phyloP scores from a whole-genome alignment of 2,329 filamentous ascomycete genomes.

The Talaromyces atroroseus region DNA sequence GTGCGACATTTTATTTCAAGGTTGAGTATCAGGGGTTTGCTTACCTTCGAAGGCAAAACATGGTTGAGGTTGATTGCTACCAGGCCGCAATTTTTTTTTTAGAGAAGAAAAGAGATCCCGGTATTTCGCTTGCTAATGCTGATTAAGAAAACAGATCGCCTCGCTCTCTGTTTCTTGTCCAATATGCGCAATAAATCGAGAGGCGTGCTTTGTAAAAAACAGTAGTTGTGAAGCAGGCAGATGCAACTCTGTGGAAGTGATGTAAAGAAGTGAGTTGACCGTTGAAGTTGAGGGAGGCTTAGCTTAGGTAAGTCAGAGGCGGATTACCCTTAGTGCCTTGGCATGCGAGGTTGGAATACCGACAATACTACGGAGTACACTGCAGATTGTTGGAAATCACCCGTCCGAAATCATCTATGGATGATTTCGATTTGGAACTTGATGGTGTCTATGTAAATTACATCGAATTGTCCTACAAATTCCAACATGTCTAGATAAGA shows the following conservation, averaged over 20 bases:
- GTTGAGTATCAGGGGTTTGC: not conserved
- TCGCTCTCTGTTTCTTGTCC: not conserved
- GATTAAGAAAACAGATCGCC: not conserved
- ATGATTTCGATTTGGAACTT: not conserved
- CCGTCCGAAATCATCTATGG: not conserved
- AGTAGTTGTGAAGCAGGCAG: not conserved
- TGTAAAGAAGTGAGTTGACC: not conserved
- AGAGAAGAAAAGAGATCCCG: not conserved
- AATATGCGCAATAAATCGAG: not conserved
- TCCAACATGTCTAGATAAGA: not conserved
- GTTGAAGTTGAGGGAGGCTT: not conserved
- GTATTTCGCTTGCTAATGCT: not conserved
- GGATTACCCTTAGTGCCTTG: not conserved
- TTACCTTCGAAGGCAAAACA: constrained; percentile 65
- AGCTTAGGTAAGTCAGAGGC: not conserved
- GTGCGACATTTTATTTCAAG: not conserved
- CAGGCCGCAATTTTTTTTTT: not conserved
- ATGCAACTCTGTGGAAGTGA: not conserved
- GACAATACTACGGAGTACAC: too few relatives aligned
- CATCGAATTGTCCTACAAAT: not conserved
- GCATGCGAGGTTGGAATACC: not conserved
- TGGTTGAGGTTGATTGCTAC: constrained; percentile 30
- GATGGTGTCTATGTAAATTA: not conserved
- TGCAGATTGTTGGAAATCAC: not conserved
- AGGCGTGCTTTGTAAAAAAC: not conserved